Conservation (phyloP, 192 early-diverging fungal genomes). For the Phlyctochytrium bullatum region DNA sequence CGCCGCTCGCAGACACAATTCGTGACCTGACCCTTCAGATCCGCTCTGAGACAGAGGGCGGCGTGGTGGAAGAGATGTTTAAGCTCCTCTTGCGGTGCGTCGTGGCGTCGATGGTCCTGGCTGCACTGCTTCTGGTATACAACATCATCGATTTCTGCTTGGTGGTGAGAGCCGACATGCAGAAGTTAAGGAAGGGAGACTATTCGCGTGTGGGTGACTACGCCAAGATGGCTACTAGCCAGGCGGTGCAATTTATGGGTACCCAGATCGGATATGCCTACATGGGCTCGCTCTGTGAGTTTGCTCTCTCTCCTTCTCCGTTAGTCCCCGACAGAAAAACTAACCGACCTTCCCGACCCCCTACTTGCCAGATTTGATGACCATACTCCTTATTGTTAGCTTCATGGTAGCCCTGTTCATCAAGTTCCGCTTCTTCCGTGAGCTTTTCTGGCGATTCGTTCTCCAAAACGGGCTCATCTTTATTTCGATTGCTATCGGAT, state of each 20-base stretch:
- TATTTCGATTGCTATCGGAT: neutral
- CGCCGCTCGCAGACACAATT: no score
- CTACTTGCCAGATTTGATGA: neutral
- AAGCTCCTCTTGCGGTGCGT: no score
- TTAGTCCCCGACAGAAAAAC: neutral
- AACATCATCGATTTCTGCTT: no score
- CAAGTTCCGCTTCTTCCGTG: neutral
- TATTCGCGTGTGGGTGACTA: neutral
- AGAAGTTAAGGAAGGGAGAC: conserved; percentile 3
- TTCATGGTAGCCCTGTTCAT: neutral
- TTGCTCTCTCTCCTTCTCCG: neutral
- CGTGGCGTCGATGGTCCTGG: no score
- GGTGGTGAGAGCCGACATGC: no score
- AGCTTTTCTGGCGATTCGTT: neutral
- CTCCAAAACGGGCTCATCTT: conserved; percentile 15
- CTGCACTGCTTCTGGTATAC: no score
- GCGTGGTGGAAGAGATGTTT: no score
- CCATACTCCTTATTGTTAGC: neutral
- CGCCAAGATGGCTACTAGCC: neutral
- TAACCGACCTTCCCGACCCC: no score
- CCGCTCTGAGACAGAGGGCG: no score
- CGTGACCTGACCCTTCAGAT: no score
- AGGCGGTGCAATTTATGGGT: neutral
- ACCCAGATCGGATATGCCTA: conserved; percentile 2
- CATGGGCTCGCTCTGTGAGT: neutral